Evolutionary conservation across 441 rosid genomes (phyloP).

Genomic region (Corymbia citriodora): DNA sequence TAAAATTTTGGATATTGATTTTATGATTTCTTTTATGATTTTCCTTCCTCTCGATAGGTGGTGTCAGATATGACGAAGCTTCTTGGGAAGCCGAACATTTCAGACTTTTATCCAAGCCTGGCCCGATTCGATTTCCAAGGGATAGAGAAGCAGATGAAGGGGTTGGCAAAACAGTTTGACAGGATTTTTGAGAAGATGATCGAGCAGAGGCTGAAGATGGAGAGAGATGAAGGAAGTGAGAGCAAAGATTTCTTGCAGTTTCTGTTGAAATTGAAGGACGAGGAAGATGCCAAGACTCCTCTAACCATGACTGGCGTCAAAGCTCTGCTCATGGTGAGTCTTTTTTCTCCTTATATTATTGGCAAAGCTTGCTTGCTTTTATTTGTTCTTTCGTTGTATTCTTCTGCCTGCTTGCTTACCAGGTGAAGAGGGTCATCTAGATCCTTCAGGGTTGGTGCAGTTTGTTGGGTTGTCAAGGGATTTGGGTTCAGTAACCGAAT

Average conservation of each 20-base stretch:
- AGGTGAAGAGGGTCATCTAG: not conserved
- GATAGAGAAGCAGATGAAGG: conserved; percentile 14
- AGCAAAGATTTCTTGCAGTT: conserved; percentile 23
- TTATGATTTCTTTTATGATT: not conserved
- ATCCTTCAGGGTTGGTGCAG: not conserved
- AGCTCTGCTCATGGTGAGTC: conserved; percentile 24
- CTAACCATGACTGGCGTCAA: conserved; percentile 18
- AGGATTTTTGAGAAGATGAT: conserved; percentile 14
- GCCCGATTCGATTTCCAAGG: conserved; percentile 36
- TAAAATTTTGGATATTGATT: not conserved
- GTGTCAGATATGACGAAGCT: conserved; percentile 2
- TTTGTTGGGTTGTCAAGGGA: not conserved
- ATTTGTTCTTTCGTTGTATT: not conserved
- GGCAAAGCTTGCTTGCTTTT: not conserved
- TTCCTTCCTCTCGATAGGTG: not conserved
- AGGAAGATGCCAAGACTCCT: conserved; percentile 8
- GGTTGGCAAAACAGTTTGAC: not conserved
- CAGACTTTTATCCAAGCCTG: conserved; percentile 28
- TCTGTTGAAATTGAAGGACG: conserved; percentile 19
- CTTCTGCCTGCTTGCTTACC: not conserved
- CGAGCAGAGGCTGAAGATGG: not conserved
- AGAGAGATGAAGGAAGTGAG: not conserved
- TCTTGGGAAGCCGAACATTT: conserved; percentile 27
- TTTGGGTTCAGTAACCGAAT: not conserved
- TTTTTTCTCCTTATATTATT: not conserved